Base-by-base conservation (phyloP, 2,329 filamentous ascomycete genomes). In the Cladosporium sp. region DNA sequence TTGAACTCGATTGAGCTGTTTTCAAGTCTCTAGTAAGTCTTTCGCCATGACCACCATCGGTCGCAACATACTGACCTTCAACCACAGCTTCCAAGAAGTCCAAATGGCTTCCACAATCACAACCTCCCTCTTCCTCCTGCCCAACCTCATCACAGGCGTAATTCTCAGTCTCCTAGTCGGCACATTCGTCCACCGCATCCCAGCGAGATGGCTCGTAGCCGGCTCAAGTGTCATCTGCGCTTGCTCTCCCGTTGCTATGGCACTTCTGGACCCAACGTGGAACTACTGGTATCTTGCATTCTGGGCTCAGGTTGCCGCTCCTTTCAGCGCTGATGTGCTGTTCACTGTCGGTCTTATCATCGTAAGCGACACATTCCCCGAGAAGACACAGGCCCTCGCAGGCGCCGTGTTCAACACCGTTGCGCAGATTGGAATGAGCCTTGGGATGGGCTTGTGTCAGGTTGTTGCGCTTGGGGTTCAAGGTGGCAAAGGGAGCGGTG, bases 401-500 rank as follows among this genome's bases (percentile, higher is more conserved):
- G 76, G 76, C 1, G 75, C 73, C 15, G 76, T 78, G 0, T 78
- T 78, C 66, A 77, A 77, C 55, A 77, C 74, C 0, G 65, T 75
- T 44, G 63, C 73, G 22, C 71, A 79, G 64, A 69, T 78, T 60
- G 73, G 76, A 20, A 68, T 78, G 12, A 72, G 73, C 4, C 60
- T 78, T n/a, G 73, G 73, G 1, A 68, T 73, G 50, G 50, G 50
- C 3, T 13, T 42, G 17, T 53, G 50, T 13, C 50, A 53, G 50
- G 50, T 53, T 6, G 50, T 53, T 22, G 50, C 50, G 4, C 50
- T 53, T 32, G 50, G 50, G 2, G 50, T 53, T 7, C 50, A 53
- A 34, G 44, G 36, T 19, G 35, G 37, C 32, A 6, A 32, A 20
- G 36, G 20, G 3, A 24, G 15, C 7, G 44, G 35, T 24, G 22